These are phyloP conservation scores for Microsporum ferrugineum DNA, from an alignment of 2,329 filamentous ascomycete species.

Conservation along the genomic window DNA sequence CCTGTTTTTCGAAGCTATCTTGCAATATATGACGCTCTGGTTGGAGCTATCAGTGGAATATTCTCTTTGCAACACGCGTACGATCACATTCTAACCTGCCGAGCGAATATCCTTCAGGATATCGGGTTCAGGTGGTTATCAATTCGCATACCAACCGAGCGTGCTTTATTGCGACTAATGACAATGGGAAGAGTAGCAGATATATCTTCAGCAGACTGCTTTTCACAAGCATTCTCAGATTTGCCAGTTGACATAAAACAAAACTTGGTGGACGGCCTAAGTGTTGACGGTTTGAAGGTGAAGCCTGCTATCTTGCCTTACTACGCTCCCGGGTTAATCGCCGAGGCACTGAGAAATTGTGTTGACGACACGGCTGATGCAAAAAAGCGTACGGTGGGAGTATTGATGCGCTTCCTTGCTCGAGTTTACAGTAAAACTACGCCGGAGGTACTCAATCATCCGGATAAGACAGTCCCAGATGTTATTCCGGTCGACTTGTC, in stretches of 20 bases:
- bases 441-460: background rate
- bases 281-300: background rate
- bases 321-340: conserved; percentile 1
- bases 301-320: conserved; percentile 1
- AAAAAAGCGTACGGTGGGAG: background rate
- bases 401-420: conserved; percentile 3
- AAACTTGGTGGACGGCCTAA: background rate
- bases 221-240: background rate
- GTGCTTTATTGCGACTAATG: background rate
- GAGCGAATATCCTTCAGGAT: background rate
- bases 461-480: background rate
- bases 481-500: background rate
- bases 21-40: background rate
- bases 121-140: background rate
- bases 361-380: background rate
- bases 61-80: background rate
- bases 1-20: conserved; percentile 3
- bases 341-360: background rate
- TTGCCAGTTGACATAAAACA: background rate
- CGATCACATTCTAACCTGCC: background rate
- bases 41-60: background rate
- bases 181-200: background rate
- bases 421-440: background rate
- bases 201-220: background rate
- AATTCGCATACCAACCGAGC: background rate